Evolutionary conservation across 306 rosid genomes (phyloP).

Genomic region (Trifolium dubium): DNA sequence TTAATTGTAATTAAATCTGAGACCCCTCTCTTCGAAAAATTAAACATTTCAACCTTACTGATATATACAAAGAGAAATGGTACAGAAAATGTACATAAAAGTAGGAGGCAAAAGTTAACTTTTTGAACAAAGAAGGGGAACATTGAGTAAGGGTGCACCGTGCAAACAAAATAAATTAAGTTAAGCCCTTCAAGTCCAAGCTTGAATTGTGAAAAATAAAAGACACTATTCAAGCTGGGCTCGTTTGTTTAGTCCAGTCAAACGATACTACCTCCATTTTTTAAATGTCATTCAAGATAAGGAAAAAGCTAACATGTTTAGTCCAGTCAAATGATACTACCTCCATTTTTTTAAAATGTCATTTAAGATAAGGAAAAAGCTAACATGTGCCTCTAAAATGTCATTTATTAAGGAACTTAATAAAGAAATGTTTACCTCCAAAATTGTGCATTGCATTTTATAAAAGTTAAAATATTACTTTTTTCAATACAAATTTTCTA

Average conservation of each 20-base stretch:
- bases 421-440: no score
- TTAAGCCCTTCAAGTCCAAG: not conserved
- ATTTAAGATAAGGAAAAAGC: no score
- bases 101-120: not conserved
- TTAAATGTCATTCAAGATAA: not conserved
- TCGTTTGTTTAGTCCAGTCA: not conserved
- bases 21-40: not conserved
- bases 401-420: no score
- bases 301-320: no score
- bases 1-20: not conserved
- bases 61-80: not conserved
- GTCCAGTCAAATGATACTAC: no score
- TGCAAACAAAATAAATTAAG: constrained; percentile 19
- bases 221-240: not conserved
- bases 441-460: no score
- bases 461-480: no score
- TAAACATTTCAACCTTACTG: not conserved
- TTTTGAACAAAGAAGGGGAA: constrained; percentile 2
- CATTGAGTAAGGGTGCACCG: not conserved
- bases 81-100: not conserved
- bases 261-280: not conserved
- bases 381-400: no score
- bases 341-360: no score
- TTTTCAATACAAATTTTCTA: no score
- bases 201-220: not conserved